A percentile compares a stretch with the other conserved stretches of the same genome.
phyloP scores from a whole-genome alignment of 2,329 filamentous ascomycete species.

The Penicillium sp. region DNA sequence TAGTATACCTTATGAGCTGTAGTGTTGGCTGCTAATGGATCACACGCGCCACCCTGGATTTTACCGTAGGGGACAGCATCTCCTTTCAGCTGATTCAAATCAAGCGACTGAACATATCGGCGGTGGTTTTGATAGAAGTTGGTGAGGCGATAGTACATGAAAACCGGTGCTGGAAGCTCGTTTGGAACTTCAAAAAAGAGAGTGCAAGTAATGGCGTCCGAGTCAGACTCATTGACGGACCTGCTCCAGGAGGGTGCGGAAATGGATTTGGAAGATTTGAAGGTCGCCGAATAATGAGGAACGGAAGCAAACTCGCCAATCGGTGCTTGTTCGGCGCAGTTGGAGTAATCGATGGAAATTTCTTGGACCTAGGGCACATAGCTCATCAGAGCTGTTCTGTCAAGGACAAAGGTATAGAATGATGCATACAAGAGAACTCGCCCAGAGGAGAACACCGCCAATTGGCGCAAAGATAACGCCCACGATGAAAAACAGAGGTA shows the following conservation, averaged over 20 bases:
- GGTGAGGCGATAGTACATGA: slow-evolving; percentile 91
- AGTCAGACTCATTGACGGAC: slow-evolving; percentile 27
- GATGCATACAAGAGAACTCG: slow-evolving; percentile 68
- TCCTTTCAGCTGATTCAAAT: slow-evolving; percentile 78
- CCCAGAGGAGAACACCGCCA: slow-evolving; percentile 80
- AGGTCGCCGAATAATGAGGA: slow-evolving; percentile 59
- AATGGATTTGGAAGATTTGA: slow-evolving; percentile 56
- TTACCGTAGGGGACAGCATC: slow-evolving; percentile 57
- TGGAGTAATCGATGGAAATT: slow-evolving; percentile 83
- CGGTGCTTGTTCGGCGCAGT: slow-evolving; percentile 63
- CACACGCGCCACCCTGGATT: slow-evolving; percentile 69
- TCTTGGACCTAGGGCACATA: slow-evolving; percentile 70
- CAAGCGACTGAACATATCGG: slow-evolving; percentile 88
- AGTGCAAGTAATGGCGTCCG: slow-evolving; percentile 59
- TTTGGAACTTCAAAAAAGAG: slow-evolving; percentile 78
- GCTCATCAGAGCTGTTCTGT: neutral
- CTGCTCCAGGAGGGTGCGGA: slow-evolving; percentile 30
- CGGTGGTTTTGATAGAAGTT: slow-evolving; percentile 99
- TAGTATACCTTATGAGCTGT: slow-evolving; percentile 71
- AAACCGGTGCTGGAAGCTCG: slow-evolving; percentile 73
- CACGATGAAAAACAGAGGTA: slow-evolving; percentile 86
- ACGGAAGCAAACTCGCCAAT: slow-evolving; percentile 30
- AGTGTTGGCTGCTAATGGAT: slow-evolving; percentile 62
- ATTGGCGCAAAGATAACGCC: slow-evolving; percentile 92
- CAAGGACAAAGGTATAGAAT: neutral